Conservation (phyloP, 805 yeast genomes). For the Metschnikowia hibisci region DNA sequence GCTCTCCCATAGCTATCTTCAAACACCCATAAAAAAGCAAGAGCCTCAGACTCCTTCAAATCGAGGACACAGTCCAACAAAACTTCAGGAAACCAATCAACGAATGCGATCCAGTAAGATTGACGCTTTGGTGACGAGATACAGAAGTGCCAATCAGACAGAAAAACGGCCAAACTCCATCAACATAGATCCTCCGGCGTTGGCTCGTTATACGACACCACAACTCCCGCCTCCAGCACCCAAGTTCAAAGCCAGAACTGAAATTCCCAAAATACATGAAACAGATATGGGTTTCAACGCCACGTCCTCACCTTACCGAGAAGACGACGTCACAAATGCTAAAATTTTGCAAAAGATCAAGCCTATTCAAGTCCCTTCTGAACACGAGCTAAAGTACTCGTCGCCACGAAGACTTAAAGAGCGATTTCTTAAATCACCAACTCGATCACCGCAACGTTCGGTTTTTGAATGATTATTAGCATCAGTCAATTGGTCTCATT, state of each 20-base stretch:
- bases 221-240: conserved; percentile 12
- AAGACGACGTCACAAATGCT: conserved; percentile 28
- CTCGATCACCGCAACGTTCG: conserved; percentile 5
- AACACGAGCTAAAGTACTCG: conserved; percentile 29
- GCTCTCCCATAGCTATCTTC: conserved; percentile 22
- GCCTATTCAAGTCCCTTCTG: conserved; percentile 35
- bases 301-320: conserved; percentile 8
- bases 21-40: conserved; percentile 34
- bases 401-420: conserved; percentile 29
- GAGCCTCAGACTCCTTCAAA: conserved; percentile 24
- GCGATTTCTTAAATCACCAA: conserved; percentile 12
- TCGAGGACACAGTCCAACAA: conserved; percentile 26
- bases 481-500: no score
- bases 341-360: conserved; percentile 31
- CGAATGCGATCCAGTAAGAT: conserved; percentile 31
- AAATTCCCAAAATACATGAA: neutral
- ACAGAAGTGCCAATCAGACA: conserved; percentile 18
- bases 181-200: conserved; percentile 2
- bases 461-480: neutral
- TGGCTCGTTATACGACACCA: neutral
- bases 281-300: conserved; percentile 3
- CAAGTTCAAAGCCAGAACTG: conserved; percentile 1
- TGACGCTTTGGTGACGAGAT: conserved; percentile 33
- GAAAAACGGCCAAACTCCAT: neutral
- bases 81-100: conserved; percentile 38